Evolutionary conservation across 73 alveolate species (phyloP).

Genomic region (Blepharisma japonicum): DNA sequence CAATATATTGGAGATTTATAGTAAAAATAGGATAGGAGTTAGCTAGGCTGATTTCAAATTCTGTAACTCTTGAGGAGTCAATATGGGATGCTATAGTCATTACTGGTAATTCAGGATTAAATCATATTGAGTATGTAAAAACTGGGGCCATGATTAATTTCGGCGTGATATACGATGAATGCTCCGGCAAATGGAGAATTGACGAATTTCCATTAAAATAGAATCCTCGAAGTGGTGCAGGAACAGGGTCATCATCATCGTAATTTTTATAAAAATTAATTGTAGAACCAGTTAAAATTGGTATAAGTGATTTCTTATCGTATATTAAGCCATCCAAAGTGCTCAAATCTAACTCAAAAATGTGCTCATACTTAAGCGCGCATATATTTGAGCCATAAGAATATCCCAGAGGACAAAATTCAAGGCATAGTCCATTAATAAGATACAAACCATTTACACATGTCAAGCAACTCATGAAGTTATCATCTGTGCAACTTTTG

Average conservation of each 20-base stretch:
- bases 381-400: not conserved
- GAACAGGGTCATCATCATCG: not conserved
- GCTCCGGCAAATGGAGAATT: not conserved
- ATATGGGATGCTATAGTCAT: no score
- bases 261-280: not conserved
- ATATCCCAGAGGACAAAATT: not conserved
- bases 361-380: not conserved
- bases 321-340: not conserved
- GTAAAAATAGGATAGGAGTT: no score
- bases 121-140: no score
- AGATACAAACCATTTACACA: not conserved
- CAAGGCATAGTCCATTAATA: not conserved
- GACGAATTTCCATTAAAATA: slow-evolving; percentile 5
- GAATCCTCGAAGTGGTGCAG: not conserved
- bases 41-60: no score
- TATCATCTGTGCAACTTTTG: not conserved
- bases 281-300: not conserved
- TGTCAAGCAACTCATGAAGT: not conserved
- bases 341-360: not conserved
- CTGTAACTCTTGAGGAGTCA: no score
- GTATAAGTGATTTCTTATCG: not conserved
- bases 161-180: no score
- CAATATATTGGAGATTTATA: no score
- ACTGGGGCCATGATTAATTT: no score
- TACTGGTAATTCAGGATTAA: no score